Evolutionary conservation across 2,329 filamentous ascomycete species (phyloP).

Genomic region (Fusarium sp.): DNA sequence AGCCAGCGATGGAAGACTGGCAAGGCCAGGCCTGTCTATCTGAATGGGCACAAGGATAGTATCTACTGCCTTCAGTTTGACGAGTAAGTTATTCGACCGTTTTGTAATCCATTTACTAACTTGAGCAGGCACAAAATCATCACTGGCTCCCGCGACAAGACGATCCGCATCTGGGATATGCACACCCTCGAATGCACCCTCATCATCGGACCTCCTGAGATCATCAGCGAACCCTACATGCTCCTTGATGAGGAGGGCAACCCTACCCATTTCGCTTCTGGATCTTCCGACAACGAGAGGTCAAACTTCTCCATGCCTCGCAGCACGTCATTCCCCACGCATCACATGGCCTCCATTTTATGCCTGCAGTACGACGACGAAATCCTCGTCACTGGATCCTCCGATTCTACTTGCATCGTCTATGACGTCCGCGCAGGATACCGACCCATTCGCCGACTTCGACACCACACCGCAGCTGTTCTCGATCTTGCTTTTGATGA

Average conservation of each 20-base stretch:
- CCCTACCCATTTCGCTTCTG: constrained; percentile 66
- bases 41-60: constrained; percentile 93
- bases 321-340: constrained; percentile 68
- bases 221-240: constrained; percentile 65
- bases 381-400: constrained; percentile 95
- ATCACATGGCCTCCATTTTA: constrained; percentile 92
- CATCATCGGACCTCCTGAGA: constrained; percentile 82
- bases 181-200: constrained; percentile 86
- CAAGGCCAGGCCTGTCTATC: constrained; percentile 83
- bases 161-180: constrained; percentile 96
- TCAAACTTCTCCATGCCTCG: constrained; percentile 62
- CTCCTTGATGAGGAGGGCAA: constrained; percentile 63
- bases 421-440: constrained; percentile 86
- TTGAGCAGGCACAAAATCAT: constrained; percentile 84
- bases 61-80: constrained; percentile 99
- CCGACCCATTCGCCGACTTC: constrained; percentile 80
- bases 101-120: constrained; percentile 47
- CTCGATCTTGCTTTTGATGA: constrained; percentile 94
- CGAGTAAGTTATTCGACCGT: constrained; percentile 70
- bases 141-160: constrained; percentile 94
- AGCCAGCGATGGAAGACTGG: constrained; percentile 83
- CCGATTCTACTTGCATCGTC: constrained; percentile 89
- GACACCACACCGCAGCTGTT: constrained; percentile 85
- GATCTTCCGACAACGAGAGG: constrained; percentile 60
- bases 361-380: constrained; percentile 94